Conservation (phyloP, 2,329 filamentous ascomycete species). For the Conoideocrella luteorostrata region DNA sequence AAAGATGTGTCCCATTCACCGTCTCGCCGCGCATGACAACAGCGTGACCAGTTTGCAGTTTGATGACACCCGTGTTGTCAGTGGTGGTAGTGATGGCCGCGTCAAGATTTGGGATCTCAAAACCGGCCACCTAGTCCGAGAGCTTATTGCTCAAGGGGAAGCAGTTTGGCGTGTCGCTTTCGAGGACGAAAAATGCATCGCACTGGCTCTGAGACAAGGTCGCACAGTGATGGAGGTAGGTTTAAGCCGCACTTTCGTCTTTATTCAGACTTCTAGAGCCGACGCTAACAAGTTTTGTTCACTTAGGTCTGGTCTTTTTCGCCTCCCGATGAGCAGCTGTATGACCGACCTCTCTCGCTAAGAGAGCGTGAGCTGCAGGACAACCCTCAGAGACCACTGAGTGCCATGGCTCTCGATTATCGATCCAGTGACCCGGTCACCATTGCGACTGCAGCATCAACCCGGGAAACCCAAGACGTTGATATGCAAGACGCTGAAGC, state of each 20-base stretch:
- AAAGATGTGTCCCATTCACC: constrained; percentile 85
- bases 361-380: constrained; percentile 41
- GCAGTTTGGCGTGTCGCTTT: constrained; percentile 98
- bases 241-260: constrained; percentile 8
- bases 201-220: constrained; percentile 77
- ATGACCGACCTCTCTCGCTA: constrained; percentile 45
- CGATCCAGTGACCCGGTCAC: constrained; percentile 24
- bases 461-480: constrained; percentile 39
- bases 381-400: constrained; percentile 42
- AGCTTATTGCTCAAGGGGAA: constrained; percentile 85
- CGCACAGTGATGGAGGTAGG: constrained; percentile 96
- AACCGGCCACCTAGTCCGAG: constrained; percentile 81
- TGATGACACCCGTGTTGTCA: constrained; percentile 90
- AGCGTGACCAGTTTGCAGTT: constrained; percentile 97
- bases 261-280: neutral
- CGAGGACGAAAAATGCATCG: constrained; percentile 96
- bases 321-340: constrained; percentile 65
- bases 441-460: constrained; percentile 23
- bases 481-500: constrained; percentile 52
- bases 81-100: constrained; percentile 91
- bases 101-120: constrained; percentile 98
- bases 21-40: constrained; percentile 93
- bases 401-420: constrained; percentile 42
- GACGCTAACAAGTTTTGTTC: constrained; percentile 8
- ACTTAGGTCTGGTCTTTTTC: constrained; percentile 88